Base-by-base conservation (phyloP, 257 asterid genomes). In the Solanum chiquidenum region DNA sequence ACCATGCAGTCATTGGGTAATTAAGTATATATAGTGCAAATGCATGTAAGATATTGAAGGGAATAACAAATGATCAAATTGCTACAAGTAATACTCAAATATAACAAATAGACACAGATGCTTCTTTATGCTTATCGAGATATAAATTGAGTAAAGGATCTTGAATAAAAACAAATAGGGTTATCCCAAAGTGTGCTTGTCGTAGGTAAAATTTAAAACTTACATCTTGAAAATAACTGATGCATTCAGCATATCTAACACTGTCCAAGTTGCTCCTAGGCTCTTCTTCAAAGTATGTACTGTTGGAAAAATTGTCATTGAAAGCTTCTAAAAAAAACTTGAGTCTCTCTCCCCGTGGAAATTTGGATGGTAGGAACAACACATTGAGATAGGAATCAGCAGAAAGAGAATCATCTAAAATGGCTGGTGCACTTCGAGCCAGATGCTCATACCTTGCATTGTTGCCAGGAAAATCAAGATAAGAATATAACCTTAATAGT, bases 381-480 rank as follows among this genome's bases (percentile, higher is more conserved):
- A 97, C 95, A 88, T 95, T 95, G 90, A 97, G 98, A 92, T 97
- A 97, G 90, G 99, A 97, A 91, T 97, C 99, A 73, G 99, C 98
- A 89, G 99, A 97, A 85, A 97, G 98, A 87, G 99, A 98, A 92
- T 97, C 98, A 83, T 97, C 99, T 64, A 95, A 90, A 85, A 95
- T 98, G 44, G 98, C 97, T 23, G 99, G 99, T 68, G 98, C 99
- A 91, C 98, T 97, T 93, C 92, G 92, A 62, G 98, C 98, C 94
- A 97, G 92, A 95, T 97, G 98, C 46, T 97, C 98, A 80, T 95
- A 95, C 98, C 99, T 97, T 46, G 86, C 44, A 82, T 82, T 49
- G 86, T 82, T 82, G 71, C n/a, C 71, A 82, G 86, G 64, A 82
- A 82, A 82, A 49, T 66, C 69, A 49, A 49, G 69, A 49, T 55